Conservation (phyloP, 1,284 basidiomycete genomes). For the Malassezia nana region DNA sequence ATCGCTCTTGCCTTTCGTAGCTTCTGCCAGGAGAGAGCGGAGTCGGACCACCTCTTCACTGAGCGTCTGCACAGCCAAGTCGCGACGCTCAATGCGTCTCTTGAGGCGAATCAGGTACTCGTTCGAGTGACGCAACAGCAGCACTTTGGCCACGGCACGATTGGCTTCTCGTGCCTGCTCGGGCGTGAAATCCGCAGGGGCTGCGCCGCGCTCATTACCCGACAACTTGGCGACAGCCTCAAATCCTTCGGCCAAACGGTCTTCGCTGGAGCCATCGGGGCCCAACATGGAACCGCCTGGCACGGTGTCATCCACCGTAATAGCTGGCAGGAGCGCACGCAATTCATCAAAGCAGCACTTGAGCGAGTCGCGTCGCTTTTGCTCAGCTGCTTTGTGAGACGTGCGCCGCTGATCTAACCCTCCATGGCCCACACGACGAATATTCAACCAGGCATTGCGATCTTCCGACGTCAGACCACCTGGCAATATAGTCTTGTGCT, state of each 20-base stretch:
- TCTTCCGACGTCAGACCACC: slow-evolving; percentile 27
- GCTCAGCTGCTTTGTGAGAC: slow-evolving; percentile 93
- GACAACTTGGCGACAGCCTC: slow-evolving; percentile 16
- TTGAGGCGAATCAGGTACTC: slow-evolving; percentile 71
- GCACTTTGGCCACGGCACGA: slow-evolving; percentile 87
- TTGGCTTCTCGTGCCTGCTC: slow-evolving; percentile 34
- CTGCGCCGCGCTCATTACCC: not conserved
- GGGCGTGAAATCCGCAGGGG: not conserved
- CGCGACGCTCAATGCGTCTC: slow-evolving; percentile 68
- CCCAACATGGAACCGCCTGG: slow-evolving; percentile 43
- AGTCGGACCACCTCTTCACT: slow-evolving; percentile 62
- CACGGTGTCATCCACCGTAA: slow-evolving; percentile 40
- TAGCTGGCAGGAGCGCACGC: slow-evolving; percentile 64
- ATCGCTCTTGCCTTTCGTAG: not conserved
- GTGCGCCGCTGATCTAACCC: slow-evolving; percentile 60
- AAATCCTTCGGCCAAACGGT: slow-evolving; percentile 36
- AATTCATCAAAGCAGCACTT: slow-evolving; percentile 94
- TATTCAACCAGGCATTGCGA: slow-evolving; percentile 30
- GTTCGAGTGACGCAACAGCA: slow-evolving; percentile 77
- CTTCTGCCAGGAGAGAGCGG: slow-evolving; percentile 44
- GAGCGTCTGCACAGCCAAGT: slow-evolving; percentile 65
- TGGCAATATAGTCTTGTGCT: slow-evolving; percentile 25
- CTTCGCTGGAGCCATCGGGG: slow-evolving; percentile 36
- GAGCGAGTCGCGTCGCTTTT: slow-evolving; percentile 86
- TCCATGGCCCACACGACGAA: slow-evolving; percentile 22